Conservation (phyloP, 495 filamentous ascomycete genomes). For the Aspergillus sparsus region DNA sequence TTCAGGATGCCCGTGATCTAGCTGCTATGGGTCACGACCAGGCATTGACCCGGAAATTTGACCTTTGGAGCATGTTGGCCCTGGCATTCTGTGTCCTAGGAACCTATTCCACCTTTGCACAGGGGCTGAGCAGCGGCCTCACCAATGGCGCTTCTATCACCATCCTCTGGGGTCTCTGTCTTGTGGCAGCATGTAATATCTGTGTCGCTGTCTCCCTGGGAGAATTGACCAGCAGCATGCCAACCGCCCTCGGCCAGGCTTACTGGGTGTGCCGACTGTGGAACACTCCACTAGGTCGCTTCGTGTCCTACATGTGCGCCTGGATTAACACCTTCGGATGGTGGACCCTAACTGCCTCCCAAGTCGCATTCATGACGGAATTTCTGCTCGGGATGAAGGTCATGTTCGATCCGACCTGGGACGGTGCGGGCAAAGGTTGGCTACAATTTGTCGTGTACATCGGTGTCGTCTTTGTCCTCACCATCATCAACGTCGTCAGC, state of each 20-base stretch:
- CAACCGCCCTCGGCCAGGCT: conserved; percentile 46
- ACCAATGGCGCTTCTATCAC: conserved; percentile 47
- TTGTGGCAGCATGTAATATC: conserved; percentile 47
- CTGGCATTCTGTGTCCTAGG: conserved; percentile 49
- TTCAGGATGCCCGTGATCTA: conserved; percentile 51
- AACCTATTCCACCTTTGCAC: conserved; percentile 49
- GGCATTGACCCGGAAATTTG: conserved; percentile 48
- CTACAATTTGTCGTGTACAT: conserved; percentile 49
- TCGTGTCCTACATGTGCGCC: conserved; percentile 47
- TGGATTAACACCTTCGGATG: conserved; percentile 54
- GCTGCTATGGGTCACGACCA: conserved; percentile 53
- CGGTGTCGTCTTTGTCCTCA: conserved; percentile 40
- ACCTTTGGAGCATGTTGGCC: conserved; percentile 48
- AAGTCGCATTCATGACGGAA: conserved; percentile 51
- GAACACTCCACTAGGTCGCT: conserved; percentile 37
- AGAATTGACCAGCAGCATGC: conserved; percentile 50
- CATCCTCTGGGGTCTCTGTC: conserved; percentile 49
- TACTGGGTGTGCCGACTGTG: conserved; percentile 49
- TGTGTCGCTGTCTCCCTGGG: conserved; percentile 49
- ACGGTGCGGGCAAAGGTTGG: conserved; percentile 42
- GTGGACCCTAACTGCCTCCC: conserved; percentile 50
- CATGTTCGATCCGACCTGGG: conserved; percentile 43
- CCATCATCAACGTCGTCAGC: conserved; percentile 45
- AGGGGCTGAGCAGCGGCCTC: conserved; percentile 44
- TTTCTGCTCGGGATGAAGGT: conserved; percentile 50